Base-by-base conservation (phyloP, 1,284 basidiomycete genomes). In the Singerocomus rubriflavus region DNA sequence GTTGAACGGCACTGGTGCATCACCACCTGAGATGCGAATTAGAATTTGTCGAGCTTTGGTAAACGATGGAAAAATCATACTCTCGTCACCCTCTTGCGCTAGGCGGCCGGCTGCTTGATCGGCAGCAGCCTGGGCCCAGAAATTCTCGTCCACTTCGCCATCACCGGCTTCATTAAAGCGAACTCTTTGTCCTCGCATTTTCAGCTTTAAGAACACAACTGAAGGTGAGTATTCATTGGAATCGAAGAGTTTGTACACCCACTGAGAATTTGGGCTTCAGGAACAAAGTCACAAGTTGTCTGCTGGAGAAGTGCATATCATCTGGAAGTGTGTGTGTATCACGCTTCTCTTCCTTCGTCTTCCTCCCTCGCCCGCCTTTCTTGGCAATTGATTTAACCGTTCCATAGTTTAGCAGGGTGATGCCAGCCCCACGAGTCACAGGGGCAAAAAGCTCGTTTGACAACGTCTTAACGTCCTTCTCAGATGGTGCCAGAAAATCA, bases 291-390 rank as follows among this genome's bases (percentile, higher is more conserved):
- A 99, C 79, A 7, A 99, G 78, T 62, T 96, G 91, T 56, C 85
- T 79, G 62, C 87, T 92, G 46, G 87, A 90, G 68, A 99, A 99
- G 69, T 98, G 96, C 85, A 96, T 97, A 68, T 99, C 96, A 61
- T 98, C 93, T 1, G 96, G 96, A 44, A 99, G 76, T 8, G 85
- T 80, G 63, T 93, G 88, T 52, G 91, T 83, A 51, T 89, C 84
- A 37, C 81, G 83, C 71, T 81, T 88, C 59, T 82, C 80, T 59
- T 72, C 73, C 56, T 73, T 67, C 46, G 71, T 69, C 64, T 79
- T 84, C 67, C 74, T 80, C 26, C 67, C 39, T 21, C 68, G 55
- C 30, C 68, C 61, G 32, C 71, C 65, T 60, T 78, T 83, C 52
- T 73, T 76, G 48, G 71, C 66, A 43, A 70, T 57, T 3, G 76